Evolutionary conservation across 2,329 filamentous ascomycete genomes (phyloP).

Genomic region (Neonectria neomacrospora): DNA sequence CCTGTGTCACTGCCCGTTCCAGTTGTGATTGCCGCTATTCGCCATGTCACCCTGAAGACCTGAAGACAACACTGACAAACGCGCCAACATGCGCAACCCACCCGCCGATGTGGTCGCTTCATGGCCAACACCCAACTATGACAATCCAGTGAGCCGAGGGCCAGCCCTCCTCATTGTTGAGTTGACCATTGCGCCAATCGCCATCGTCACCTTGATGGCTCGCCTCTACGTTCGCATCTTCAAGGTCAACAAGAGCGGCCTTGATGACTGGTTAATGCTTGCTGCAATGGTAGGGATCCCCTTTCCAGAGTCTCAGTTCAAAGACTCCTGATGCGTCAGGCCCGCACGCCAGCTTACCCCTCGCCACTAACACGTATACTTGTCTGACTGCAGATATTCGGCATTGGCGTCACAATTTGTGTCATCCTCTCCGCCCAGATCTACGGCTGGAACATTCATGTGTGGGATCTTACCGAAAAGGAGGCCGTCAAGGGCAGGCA

Average conservation of each 20-base stretch:
- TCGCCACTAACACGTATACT: conserved; percentile 23
- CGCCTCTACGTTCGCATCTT: conserved; percentile 52
- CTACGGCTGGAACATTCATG: conserved; percentile 53
- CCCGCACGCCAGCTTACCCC: background rate
- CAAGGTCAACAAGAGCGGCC: conserved; percentile 48
- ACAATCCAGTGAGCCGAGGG: conserved; percentile 52
- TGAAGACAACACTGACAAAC: conserved; percentile 18
- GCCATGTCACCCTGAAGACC: conserved; percentile 15
- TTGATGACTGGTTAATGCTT: conserved; percentile 57
- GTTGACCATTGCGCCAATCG: conserved; percentile 48
- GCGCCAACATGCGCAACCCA: conserved; percentile 49
- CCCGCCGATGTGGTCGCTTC: conserved; percentile 49
- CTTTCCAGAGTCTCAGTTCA: conserved; percentile 25
- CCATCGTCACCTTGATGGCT: conserved; percentile 48
- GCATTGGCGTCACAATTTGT: conserved; percentile 48
- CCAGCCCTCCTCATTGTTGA: conserved; percentile 53
- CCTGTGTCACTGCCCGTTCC: conserved; percentile 25
- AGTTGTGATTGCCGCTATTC: conserved; percentile 50
- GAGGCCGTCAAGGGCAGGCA: conserved; percentile 48
- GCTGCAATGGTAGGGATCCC: conserved; percentile 47
- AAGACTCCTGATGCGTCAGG: background rate
- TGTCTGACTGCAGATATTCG: conserved; percentile 44
- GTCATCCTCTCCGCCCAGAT: conserved; percentile 50
- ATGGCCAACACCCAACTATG: conserved; percentile 54
- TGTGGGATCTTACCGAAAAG: conserved; percentile 49